phyloP scores from a whole-genome alignment of 139 green algal genomes.

The Asterochloris sp. region DNA sequence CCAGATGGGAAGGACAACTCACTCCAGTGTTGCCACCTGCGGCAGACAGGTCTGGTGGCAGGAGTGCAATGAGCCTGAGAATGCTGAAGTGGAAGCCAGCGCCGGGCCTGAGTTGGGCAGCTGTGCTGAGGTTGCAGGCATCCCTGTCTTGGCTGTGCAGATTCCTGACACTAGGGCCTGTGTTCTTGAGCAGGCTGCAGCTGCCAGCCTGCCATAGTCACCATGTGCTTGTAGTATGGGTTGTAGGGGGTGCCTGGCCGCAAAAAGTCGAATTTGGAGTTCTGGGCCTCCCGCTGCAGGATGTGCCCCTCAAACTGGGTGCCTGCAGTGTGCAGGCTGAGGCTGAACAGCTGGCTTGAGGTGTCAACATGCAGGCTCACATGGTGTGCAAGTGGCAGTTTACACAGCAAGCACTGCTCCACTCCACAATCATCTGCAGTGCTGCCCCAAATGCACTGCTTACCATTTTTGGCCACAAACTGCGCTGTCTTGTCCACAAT shows the following conservation, averaged over 20 bases:
- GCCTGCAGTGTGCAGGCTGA: conserved; percentile 45
- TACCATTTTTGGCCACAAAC: conserved; percentile 96
- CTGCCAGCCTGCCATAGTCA: conserved; percentile 21
- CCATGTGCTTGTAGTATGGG: conserved; percentile 88
- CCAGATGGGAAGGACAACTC: no score
- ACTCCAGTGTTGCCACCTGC: no score
- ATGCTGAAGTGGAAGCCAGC: no score
- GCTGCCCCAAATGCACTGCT: not conserved
- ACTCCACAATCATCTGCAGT: not conserved
- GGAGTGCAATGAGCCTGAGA: no score
- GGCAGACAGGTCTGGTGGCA: no score
- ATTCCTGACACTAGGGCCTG: not conserved
- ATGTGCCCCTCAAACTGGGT: conserved; percentile 93
- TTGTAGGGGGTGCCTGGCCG: conserved; percentile 92
- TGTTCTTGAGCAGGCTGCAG: not conserved
- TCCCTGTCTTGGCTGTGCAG: no score
- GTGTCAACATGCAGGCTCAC: no score
- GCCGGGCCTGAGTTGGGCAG: no score
- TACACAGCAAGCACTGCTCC: not conserved
- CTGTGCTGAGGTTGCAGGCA: no score
- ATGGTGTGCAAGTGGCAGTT: no score
- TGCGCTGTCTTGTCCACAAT: conserved; percentile 98
- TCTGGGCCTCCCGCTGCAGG: conserved; percentile 86
- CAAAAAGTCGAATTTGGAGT: conserved; percentile 98
- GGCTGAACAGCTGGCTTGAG: not conserved